These are phyloP conservation scores for Backusella liffmaniae DNA, from an alignment of 192 early-diverging fungal species.

Conservation along the genomic window DNA sequence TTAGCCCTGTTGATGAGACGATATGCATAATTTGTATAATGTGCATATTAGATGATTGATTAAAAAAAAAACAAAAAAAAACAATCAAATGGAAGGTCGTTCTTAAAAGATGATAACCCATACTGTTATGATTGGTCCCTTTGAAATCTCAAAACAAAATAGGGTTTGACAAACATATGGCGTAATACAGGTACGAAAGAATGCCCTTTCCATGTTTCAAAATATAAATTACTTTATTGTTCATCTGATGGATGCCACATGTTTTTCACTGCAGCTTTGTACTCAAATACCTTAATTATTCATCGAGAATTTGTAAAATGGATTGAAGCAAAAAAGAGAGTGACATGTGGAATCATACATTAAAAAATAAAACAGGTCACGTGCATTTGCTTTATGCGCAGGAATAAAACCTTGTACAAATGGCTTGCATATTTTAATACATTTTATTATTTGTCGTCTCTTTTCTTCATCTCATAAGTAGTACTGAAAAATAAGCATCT, in stretches of 20 bases:
- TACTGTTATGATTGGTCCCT: background rate
- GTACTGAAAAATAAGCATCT: no score
- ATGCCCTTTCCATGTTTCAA: background rate
- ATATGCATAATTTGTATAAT: background rate
- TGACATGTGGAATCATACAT: background rate
- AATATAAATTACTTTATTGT: background rate
- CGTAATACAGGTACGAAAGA: background rate
- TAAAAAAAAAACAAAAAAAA: no score
- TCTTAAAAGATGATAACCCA: background rate
- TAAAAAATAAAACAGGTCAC: background rate
- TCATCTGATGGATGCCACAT: background rate
- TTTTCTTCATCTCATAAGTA: background rate
- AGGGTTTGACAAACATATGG: background rate
- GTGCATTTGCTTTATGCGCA: background rate
- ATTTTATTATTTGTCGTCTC: background rate
- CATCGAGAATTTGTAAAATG: background rate
- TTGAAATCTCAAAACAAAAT: background rate
- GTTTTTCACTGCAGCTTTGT: background rate
- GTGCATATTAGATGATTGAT: background rate
- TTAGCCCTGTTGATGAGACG: background rate
- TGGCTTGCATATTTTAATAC: no score
- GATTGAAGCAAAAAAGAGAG: background rate
- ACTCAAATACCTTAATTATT: background rate
- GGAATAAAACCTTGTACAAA: background rate
- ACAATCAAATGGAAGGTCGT: no score